A percentile compares a stretch with the other conserved stretches of the same genome.
Evolutionary conservation across 139 green algal genomes (phyloP).

Genomic region (Chlamydomonas sphaeroides): DNA sequence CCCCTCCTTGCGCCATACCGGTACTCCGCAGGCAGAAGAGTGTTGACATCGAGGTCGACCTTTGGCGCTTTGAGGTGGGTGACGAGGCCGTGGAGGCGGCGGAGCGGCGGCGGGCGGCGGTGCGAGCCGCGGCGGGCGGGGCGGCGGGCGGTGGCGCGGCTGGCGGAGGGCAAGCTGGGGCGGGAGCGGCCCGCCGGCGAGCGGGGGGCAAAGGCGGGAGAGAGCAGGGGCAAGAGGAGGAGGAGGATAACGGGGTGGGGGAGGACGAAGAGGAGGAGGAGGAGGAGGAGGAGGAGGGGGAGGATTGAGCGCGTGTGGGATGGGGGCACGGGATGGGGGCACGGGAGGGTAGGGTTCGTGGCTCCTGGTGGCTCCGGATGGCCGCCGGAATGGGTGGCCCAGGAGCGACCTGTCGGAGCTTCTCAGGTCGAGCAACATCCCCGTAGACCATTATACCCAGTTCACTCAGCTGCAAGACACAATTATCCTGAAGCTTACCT

Average conservation of each 20-base stretch:
- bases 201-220: neutral
- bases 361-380: too few species aligned
- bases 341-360: too few species aligned
- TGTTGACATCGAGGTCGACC: conserved; percentile 87
- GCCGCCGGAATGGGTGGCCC: too few species aligned
- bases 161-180: neutral
- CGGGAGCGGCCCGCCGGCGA: neutral
- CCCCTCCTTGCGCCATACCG: too few species aligned
- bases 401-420: too few species aligned
- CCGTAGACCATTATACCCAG: too few species aligned
- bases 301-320: neutral
- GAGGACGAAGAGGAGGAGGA: neutral
- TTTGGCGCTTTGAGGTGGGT: conserved; percentile 81
- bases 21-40: conserved; percentile 70
- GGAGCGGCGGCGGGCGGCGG: neutral
- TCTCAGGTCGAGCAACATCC: too few species aligned
- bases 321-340: too few species aligned
- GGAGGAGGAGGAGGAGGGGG: neutral
- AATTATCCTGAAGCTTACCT: too few species aligned
- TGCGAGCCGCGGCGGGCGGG: neutral
- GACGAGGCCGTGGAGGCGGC: neutral
- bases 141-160: neutral
- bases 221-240: neutral
- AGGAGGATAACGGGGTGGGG: neutral
- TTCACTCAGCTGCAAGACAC: too few species aligned